Evolutionary conservation across 805 yeast species (phyloP), one percentile per base, ranked within the genome.

Genomic region (Candida silvicultrix): DNA sequence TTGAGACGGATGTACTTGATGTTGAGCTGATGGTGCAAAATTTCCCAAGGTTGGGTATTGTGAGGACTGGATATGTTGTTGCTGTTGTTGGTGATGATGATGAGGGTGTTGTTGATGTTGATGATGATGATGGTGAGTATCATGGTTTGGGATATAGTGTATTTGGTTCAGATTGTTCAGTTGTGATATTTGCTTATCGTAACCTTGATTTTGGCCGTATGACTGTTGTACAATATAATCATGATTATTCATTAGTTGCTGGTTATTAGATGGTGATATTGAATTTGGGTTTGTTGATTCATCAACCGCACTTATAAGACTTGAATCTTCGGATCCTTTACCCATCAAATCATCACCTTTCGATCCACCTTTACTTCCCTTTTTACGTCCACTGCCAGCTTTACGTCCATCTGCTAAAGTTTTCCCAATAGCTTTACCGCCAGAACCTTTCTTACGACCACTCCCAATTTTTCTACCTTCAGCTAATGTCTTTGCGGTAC

Each of bases 381-480:
- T 56, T 47, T 59, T 59, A 36, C 63, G 44, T 2, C 63, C 63
- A 28, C 57, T 51, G 0, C 63, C 63, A 4, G 45, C 49, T 44
- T 55, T 58, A 34, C 62, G 49, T 2, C 62, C 63, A 41, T 51
- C 57, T 1, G 54, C 55, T 22, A 58, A 43, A 3, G 59, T 57
- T 40, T 58, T 59, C 4, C 56, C 49, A 3, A 51, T 44, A 7
- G 57, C 62, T 35, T 54, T 56, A 10, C 56, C 49, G 5, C 50
- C 45, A 7, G 57, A 48, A 2, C 64, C 64, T 34, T 54, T 56
- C 45, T 58, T 58, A 40, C 64, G 49, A 12, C 64, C 64, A 18
- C 54, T 47, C 0, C 64, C 64, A 3, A 56, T 57, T 41, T 59
- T 59, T 28, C 64, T 49, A 4, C 64, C 64, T 39, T 58, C 56